These are phyloP conservation scores for Luffa acutangula DNA, from an alignment of 306 rosid genomes.

Conservation along the genomic window DNA sequence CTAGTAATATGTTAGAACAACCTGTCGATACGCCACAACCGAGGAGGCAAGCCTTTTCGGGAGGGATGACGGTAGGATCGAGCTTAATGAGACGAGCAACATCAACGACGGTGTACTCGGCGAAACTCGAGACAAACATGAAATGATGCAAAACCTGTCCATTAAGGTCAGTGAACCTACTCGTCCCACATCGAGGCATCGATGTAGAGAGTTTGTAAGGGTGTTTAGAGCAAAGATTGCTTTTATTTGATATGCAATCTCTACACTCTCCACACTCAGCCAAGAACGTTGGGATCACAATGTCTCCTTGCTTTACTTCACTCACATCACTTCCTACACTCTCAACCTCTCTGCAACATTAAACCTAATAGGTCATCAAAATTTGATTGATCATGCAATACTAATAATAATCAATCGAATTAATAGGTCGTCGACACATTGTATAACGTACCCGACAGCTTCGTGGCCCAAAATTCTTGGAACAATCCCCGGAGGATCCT, in stretches of 20 bases:
- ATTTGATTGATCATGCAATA: no score
- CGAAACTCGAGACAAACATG: conserved; percentile 53
- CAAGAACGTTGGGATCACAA: conserved; percentile 53
- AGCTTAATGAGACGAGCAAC: conserved; percentile 47
- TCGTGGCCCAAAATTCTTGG: conserved; percentile 90
- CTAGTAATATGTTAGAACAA: background rate
- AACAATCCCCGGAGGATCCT: conserved; percentile 51
- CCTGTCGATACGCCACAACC: conserved; percentile 85
- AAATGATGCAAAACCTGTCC: conserved; percentile 56
- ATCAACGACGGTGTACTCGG: conserved; percentile 61
- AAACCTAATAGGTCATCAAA: no score
- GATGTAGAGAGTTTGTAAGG: background rate
- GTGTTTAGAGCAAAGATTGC: conserved; percentile 23
- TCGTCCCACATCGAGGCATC: conserved; percentile 44
- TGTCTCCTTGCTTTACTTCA: conserved; percentile 57
- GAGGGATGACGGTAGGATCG: conserved; percentile 27
- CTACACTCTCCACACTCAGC: conserved; percentile 56
- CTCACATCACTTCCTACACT: conserved; percentile 53
- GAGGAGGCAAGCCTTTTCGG: conserved; percentile 32
- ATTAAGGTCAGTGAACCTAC: conserved; percentile 54
- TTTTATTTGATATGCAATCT: conserved; percentile 54
- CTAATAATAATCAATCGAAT: no score
- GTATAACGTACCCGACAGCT: conserved; percentile 54
- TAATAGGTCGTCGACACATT: no score
- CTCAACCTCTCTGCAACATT: conserved; percentile 45